These are phyloP conservation scores for Cucumis melo DNA, from an alignment of 306 rosid genomes.

Conservation along the genomic window DNA sequence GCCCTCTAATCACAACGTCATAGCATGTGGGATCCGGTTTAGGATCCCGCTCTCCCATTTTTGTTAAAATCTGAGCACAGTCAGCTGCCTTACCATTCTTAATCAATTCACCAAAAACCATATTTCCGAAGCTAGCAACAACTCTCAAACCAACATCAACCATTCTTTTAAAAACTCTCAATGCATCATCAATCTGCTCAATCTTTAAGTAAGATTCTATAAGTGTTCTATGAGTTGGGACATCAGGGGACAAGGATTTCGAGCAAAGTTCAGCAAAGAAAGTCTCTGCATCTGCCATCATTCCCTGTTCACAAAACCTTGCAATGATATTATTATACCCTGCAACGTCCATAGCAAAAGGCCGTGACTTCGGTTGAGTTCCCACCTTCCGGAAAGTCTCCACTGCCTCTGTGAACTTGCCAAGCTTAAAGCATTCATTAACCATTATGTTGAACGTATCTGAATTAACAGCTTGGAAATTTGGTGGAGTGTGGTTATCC, in stretches of 20 bases:
- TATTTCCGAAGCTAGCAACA: constrained; percentile 64
- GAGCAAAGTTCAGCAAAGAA: constrained; percentile 57
- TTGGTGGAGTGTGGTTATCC: constrained; percentile 85
- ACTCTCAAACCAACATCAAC: constrained; percentile 81
- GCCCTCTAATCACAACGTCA: constrained; percentile 77
- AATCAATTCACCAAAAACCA: constrained; percentile 59
- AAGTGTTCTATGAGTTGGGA: constrained; percentile 57
- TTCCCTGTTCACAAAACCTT: constrained; percentile 58
- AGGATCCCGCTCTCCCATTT: constrained; percentile 90
- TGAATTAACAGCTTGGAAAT: constrained; percentile 72
- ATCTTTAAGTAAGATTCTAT: constrained; percentile 62
- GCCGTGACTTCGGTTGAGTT: constrained; percentile 47
- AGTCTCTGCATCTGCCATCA: constrained; percentile 59
- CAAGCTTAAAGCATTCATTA: constrained; percentile 64
- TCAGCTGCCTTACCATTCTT: constrained; percentile 54
- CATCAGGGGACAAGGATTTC: constrained; percentile 77
- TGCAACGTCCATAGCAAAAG: constrained; percentile 84
- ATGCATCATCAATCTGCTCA: constrained; percentile 57
- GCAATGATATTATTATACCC: constrained; percentile 80
- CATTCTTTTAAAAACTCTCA: constrained; percentile 60
- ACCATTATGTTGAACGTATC: constrained; percentile 87
- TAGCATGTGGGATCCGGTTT: constrained; percentile 82
- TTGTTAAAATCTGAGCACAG: constrained; percentile 61
- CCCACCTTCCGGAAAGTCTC: constrained; percentile 74
- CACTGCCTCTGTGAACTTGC: constrained; percentile 39